Percentiles rank a stretch among this genome's conserved stretches.
Evolutionary conservation across 768 basidiomycete species (phyloP).

Genomic region (Tephrocybe sp.): DNA sequence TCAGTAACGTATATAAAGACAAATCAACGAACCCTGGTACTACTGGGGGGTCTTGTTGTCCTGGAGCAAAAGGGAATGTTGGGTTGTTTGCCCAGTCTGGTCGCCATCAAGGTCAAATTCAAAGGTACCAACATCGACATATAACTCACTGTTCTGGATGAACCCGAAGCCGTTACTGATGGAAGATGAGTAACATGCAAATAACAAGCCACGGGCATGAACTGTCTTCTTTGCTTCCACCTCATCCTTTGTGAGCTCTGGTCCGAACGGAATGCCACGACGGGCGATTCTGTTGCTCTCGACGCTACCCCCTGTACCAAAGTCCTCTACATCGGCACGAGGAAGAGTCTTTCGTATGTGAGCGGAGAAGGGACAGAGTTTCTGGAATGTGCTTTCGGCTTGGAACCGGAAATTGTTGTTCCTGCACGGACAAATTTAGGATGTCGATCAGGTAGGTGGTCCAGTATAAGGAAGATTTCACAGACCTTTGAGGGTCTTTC

Average conservation of each 20-base stretch:
- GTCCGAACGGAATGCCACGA: constrained; percentile 50
- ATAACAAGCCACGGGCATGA: constrained; percentile 45
- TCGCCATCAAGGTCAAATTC: too few relatives aligned
- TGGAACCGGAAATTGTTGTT: constrained; percentile 43
- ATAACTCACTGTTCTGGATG: constrained; percentile 35
- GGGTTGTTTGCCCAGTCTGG: constrained; percentile 38
- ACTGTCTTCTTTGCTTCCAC: constrained; percentile 31
- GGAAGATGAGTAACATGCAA: constrained; percentile 41
- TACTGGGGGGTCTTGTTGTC: constrained; percentile 19
- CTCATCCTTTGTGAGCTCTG: constrained; percentile 35
- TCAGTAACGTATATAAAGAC: not conserved
- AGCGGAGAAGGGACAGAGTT: constrained; percentile 46
- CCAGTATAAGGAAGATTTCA: too few relatives aligned
- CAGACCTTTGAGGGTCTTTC: constrained; percentile 31
- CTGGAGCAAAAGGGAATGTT: constrained; percentile 26
- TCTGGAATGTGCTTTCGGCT: constrained; percentile 31
- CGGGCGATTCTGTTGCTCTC: constrained; percentile 41
- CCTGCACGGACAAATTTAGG: too few relatives aligned
- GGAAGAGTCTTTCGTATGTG: constrained; percentile 47
- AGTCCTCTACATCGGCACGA: constrained; percentile 41
- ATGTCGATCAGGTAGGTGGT: too few relatives aligned
- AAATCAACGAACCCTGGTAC: constrained; percentile 27
- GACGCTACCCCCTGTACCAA: constrained; percentile 17
- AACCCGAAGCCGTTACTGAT: constrained; percentile 40
- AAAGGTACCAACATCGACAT: too few relatives aligned